Evolutionary conservation across 805 yeast genomes (phyloP).

Genomic region (Metschnikowia lunata): DNA sequence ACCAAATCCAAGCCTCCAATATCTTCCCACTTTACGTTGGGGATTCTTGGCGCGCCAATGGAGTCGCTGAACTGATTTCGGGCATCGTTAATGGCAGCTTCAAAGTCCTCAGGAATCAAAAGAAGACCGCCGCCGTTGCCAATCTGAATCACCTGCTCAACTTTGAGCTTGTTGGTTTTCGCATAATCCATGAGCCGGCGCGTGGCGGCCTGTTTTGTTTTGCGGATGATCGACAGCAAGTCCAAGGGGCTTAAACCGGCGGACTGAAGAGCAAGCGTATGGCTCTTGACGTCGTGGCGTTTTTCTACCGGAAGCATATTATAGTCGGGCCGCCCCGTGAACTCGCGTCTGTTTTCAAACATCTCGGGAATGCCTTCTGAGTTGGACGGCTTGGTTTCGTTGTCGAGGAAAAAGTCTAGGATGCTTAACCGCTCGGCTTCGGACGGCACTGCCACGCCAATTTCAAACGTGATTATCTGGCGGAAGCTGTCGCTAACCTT

Average conservation of each 20-base stretch:
- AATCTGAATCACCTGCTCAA: conserved; percentile 33
- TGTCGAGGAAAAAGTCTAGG: conserved; percentile 45
- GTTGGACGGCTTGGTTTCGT: conserved; percentile 16
- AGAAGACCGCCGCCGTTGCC: conserved; percentile 54
- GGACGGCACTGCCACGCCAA: conserved; percentile 70
- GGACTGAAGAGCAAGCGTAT: conserved; percentile 70
- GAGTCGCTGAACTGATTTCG: conserved; percentile 87
- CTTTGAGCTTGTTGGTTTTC: conserved; percentile 14
- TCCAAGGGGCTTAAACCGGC: conserved; percentile 92
- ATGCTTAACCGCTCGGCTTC: conserved; percentile 70
- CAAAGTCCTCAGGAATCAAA: conserved; percentile 58
- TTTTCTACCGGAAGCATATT: conserved; percentile 19
- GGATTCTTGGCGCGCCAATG: conserved; percentile 95
- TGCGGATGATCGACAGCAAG: conserved; percentile 61
- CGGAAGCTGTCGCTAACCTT: conserved; percentile 61
- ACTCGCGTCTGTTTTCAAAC: conserved; percentile 19
- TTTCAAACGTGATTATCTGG: conserved; percentile 69
- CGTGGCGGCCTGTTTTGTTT: conserved; percentile 56
- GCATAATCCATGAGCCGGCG: conserved; percentile 42
- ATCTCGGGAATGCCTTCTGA: conserved; percentile 14
- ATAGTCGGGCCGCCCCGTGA: conserved; percentile 15
- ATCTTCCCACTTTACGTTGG: conserved; percentile 94
- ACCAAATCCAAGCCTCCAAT: conserved; percentile 92
- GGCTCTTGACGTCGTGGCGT: conserved; percentile 44
- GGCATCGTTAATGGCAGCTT: conserved; percentile 70